Percentiles rank a stretch among this genome's conserved stretches.
Conservation (phyloP, 352 stramenopile genomes). For the Globisporangium ultimum region DNA sequence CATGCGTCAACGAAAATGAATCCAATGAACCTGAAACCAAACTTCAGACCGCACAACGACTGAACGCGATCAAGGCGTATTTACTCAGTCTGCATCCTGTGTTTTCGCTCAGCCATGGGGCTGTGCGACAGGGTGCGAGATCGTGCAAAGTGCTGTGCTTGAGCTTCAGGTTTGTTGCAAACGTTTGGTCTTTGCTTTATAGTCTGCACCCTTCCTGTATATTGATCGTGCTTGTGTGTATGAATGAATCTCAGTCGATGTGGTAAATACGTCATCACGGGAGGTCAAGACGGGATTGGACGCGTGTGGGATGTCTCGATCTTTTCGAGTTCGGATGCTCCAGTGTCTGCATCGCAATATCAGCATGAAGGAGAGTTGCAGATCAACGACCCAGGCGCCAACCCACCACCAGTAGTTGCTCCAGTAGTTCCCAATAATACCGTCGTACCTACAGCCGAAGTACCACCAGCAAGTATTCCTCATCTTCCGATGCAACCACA, state of each 20-base stretch:
- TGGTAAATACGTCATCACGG: slow-evolving; percentile 89
- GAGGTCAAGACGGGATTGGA: slow-evolving; percentile 91
- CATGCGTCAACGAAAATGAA: slow-evolving; percentile 20
- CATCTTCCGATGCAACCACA: too few relatives aligned
- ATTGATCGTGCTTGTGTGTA: too few relatives aligned
- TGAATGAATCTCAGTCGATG: slow-evolving; percentile 44
- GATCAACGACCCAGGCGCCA: slow-evolving; percentile 3
- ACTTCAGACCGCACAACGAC: slow-evolving; percentile 72
- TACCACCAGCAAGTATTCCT: too few relatives aligned
- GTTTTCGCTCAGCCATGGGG: slow-evolving; percentile 68
- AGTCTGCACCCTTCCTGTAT: too few relatives aligned
- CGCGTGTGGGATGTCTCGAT: slow-evolving; percentile 88
- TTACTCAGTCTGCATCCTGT: slow-evolving; percentile 78
- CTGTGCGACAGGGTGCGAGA: slow-evolving; percentile 38
- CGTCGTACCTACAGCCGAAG: not conserved
- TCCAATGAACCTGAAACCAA: slow-evolving; percentile 46
- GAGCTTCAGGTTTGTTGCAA: slow-evolving; percentile 35
- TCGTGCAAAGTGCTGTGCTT: slow-evolving; percentile 77
- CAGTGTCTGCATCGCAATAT: slow-evolving; percentile 44
- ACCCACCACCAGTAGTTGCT: too few relatives aligned
- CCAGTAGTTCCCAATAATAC: not conserved
- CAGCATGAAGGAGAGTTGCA: slow-evolving; percentile 43
- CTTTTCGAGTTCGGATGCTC: slow-evolving; percentile 37
- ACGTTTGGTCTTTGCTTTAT: too few relatives aligned
- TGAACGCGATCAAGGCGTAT: slow-evolving; percentile 70